Conservation (phyloP, 495 filamentous ascomycete genomes). For the Daldinia loculata region DNA sequence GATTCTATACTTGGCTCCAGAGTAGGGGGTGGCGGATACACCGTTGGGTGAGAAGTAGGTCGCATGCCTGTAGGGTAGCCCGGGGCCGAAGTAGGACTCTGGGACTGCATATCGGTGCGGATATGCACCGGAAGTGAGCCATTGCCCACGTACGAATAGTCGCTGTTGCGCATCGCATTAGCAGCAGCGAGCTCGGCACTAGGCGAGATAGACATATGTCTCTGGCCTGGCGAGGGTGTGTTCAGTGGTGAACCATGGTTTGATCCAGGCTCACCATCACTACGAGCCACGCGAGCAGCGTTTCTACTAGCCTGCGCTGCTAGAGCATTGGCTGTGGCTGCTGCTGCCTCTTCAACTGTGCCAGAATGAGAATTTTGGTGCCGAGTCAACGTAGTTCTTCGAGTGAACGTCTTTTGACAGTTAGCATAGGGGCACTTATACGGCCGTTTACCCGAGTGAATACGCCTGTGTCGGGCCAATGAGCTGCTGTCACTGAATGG, state of each 20-base stretch:
- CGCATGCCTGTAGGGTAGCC: constrained; percentile 67
- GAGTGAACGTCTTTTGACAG: constrained; percentile 98
- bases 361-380: constrained; percentile 97
- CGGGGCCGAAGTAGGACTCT: constrained; percentile 70
- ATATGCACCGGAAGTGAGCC: constrained; percentile 84
- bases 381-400: constrained; percentile 91
- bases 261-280: constrained; percentile 81
- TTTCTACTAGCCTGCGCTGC: constrained; percentile 62
- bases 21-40: constrained; percentile 82
- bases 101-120: constrained; percentile 78
- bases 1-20: constrained; percentile 87
- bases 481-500: constrained; percentile 99
- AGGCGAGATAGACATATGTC: constrained; percentile 81
- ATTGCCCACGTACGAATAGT: constrained; percentile 73
- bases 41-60: constrained; percentile 78
- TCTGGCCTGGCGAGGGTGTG: constrained; percentile 85
- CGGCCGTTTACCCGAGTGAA: constrained; percentile 93
- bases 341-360: constrained; percentile 92
- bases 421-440: constrained; percentile 98
- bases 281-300: constrained; percentile 56
- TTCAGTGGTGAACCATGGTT: constrained; percentile 83
- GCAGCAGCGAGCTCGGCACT: constrained; percentile 77
- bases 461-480: constrained; percentile 89
- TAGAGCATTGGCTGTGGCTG: constrained; percentile 72
- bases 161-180: constrained; percentile 74